Conservation (phyloP, 768 basidiomycete species). For the Phallus indusiatus region DNA sequence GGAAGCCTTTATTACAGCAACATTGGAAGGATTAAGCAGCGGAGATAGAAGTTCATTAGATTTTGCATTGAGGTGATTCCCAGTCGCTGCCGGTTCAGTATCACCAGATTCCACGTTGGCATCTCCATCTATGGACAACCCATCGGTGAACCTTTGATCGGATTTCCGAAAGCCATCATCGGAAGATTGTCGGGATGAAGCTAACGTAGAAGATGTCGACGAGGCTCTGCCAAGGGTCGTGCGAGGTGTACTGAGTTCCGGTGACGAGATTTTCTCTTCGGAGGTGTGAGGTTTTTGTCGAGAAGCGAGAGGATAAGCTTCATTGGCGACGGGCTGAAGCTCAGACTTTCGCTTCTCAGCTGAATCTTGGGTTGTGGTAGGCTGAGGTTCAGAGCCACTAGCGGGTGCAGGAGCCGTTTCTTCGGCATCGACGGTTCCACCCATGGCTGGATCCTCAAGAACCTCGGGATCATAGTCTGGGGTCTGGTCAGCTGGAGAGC, state of each 20-base stretch:
- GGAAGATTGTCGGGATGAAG: not conserved
- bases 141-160: not conserved
- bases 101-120: not conserved
- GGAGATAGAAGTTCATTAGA: not conserved
- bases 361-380: not conserved
- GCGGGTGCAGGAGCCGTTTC: not conserved
- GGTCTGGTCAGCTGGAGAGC: too few relatives aligned
- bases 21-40: not conserved
- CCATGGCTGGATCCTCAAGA: too few relatives aligned
- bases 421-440: not conserved
- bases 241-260: not conserved
- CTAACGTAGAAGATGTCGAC: not conserved
- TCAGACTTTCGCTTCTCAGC: not conserved
- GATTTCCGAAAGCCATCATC: not conserved
- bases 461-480: too few relatives aligned
- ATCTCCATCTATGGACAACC: not conserved
- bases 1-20: not conserved
- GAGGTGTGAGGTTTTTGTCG: not conserved
- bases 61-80: not conserved
- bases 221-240: not conserved
- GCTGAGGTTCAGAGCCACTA: not conserved
- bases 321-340: not conserved
- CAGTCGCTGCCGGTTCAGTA: not conserved
- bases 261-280: not conserved
- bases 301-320: not conserved